Evolutionary conservation across 768 basidiomycete species (phyloP).

Genomic region (Mrakia frigida): DNA sequence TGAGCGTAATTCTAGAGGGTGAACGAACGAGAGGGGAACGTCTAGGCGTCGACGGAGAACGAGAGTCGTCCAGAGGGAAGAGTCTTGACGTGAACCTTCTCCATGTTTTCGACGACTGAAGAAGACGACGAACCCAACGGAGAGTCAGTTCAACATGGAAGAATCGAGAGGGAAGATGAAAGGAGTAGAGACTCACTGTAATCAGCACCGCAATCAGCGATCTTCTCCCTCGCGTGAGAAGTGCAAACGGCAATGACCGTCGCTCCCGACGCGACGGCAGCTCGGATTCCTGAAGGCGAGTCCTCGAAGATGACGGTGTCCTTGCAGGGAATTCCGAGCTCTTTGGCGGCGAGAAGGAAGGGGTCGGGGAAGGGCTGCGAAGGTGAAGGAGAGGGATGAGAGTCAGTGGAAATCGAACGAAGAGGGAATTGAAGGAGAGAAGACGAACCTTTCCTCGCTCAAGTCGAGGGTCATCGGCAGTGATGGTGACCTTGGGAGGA

Average conservation of each 20-base stretch:
- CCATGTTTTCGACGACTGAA: constrained; percentile 10
- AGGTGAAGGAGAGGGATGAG: constrained; percentile 37
- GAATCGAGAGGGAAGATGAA: not conserved
- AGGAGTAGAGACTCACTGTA: constrained; percentile 3
- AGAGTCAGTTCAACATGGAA: not conserved
- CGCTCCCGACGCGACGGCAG: constrained; percentile 41
- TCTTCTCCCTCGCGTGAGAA: constrained; percentile 20
- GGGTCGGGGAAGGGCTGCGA: constrained; percentile 45
- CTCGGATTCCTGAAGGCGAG: constrained; percentile 45
- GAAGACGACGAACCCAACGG: not conserved
- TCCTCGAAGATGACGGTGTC: constrained; percentile 44
- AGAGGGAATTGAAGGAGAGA: not conserved
- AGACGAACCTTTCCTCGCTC: not conserved
- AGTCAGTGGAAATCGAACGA: constrained; percentile 39
- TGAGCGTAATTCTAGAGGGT: no score
- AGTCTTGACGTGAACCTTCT: not conserved
- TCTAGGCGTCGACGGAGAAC: constrained; percentile 8
- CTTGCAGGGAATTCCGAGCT: constrained; percentile 42
- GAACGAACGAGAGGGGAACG: not conserved
- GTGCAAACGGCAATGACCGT: constrained; percentile 42
- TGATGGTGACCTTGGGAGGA: constrained; percentile 58
- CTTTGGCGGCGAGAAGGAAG: constrained; percentile 45
- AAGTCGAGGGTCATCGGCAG: no score
- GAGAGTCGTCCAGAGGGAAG: not conserved
- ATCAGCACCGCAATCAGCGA: constrained; percentile 12